Evolutionary conservation across 202 grass and related monocot species (phyloP), one percentile per base, ranked within the genome.

Genomic region (Brachypodium distachyon): DNA sequence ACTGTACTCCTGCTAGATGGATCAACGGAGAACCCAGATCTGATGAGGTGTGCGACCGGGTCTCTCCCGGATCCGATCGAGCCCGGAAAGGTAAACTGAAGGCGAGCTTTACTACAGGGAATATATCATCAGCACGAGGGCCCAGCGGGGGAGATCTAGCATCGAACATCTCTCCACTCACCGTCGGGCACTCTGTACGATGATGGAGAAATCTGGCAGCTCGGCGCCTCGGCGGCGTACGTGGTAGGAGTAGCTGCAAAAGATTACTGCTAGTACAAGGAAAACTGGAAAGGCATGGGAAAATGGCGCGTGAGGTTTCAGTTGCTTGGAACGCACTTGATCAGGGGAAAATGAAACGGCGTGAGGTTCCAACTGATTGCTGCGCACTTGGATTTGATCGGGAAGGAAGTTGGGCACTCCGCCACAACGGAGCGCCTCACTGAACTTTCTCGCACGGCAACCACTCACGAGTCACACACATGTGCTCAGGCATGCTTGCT

Each of bases 321-420:
- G 19, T 82, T 58, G 85, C 85, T 79, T 83, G 40, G 25, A 55
- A 58, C 65, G 32, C 49, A 78, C 66, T 55, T 57, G 22, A 28
- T 1, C 14, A 39, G 53, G 13, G 14, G 9, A 58, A 31, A 16
- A 13, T 14, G 0, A 18, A 58, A 58, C 5, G 26, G 27, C 13
- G 55, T 58, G 52, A 55, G 52, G 52, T 27, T 55, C 23, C 52
- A 55, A 28, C 22, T 25, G 23, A 9, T 55, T 14, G 55, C 14
- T 9, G 28, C 56, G 56, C 56, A 33, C 56, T 60, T 60, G 56
- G 56, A 33, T 33, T 16, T 60, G 63, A 67, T 7, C 18, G 49
- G 10, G 0, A 52, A 52, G 1, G 18, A 59, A 63, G 76, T 73
- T 77, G 75, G 61, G 83, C 69, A 67, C 43, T 44, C 37, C 22